These are phyloP conservation scores for Fallopia convolvulus DNA, from an alignment of 148 eudicot species.

Conservation along the genomic window DNA sequence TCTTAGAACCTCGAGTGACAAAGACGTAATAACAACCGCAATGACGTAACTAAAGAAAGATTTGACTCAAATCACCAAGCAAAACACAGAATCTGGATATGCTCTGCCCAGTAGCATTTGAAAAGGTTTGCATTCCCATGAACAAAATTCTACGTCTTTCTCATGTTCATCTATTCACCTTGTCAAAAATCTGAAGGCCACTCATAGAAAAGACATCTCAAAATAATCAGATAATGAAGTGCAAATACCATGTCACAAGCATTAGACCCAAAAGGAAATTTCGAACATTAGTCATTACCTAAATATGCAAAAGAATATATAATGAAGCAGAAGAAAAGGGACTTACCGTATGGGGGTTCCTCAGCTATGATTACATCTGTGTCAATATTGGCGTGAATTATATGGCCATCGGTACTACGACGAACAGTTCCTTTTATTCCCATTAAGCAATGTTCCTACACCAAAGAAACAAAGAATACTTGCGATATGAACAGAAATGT, in stretches of 20 bases:
- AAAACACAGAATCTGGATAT: too few relatives aligned
- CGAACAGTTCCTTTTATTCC: conserved; percentile 99
- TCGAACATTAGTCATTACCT: too few relatives aligned
- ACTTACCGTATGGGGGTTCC: conserved; percentile 91
- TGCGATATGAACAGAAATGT: not conserved
- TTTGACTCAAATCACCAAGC: too few relatives aligned
- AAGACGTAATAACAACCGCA: too few relatives aligned
- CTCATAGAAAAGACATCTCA: not conserved
- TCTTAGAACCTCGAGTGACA: too few relatives aligned
- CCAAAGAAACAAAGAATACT: conserved; percentile 9
- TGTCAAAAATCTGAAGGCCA: not conserved
- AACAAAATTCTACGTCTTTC: not conserved
- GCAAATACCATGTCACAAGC: not conserved
- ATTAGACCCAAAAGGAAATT: not conserved
- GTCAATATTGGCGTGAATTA: conserved; percentile 94
- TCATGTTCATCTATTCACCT: not conserved
- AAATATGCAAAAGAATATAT: not conserved
- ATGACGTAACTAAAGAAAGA: too few relatives aligned
- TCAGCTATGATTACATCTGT: conserved; percentile 96
- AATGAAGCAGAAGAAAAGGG: not conserved
- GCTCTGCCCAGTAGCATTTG: too few relatives aligned
- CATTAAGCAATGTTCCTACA: conserved; percentile 97
- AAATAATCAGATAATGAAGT: not conserved
- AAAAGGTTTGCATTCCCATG: too few relatives aligned
- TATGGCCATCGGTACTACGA: conserved; percentile 96